Conservation (phyloP, 2,329 filamentous ascomycete genomes). For the Neospermospora avenae region DNA sequence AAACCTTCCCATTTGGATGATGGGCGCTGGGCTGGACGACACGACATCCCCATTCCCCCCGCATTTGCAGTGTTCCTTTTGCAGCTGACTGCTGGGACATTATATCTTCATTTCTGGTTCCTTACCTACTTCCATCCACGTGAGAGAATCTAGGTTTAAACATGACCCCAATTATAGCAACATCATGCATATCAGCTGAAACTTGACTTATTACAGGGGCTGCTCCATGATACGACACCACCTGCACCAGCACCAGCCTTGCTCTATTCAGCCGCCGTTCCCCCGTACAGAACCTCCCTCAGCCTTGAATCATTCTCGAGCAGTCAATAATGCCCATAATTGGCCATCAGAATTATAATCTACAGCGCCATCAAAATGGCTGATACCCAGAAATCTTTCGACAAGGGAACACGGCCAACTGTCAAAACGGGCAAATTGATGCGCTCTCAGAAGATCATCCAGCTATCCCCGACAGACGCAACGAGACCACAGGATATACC, state of each 20-base stretch:
- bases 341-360: constrained; percentile 21
- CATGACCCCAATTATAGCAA: constrained; percentile 12
- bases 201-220: constrained; percentile 13
- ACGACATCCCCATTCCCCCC: too few species aligned
- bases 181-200: constrained; percentile 19
- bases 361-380: constrained; percentile 33
- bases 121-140: neutral
- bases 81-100: too few species aligned
- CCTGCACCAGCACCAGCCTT: neutral
- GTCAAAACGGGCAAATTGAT: constrained; percentile 43
- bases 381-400: constrained; percentile 31
- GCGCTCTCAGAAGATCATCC: constrained; percentile 52
- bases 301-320: constrained; percentile 10
- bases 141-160: too few species aligned
- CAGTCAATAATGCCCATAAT: constrained; percentile 29
- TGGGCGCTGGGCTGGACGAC: neutral
- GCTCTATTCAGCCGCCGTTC: neutral
- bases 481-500: constrained; percentile 35
- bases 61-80: neutral
- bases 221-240: neutral
- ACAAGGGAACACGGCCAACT: constrained; percentile 35
- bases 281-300: neutral
- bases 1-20: neutral
- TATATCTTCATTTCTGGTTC: constrained; percentile 7
- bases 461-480: constrained; percentile 36